Percentiles rank a stretch among this genome's conserved stretches.
Conservation (phyloP, 345 rosid species). For the Melastoma malabathricum region DNA sequence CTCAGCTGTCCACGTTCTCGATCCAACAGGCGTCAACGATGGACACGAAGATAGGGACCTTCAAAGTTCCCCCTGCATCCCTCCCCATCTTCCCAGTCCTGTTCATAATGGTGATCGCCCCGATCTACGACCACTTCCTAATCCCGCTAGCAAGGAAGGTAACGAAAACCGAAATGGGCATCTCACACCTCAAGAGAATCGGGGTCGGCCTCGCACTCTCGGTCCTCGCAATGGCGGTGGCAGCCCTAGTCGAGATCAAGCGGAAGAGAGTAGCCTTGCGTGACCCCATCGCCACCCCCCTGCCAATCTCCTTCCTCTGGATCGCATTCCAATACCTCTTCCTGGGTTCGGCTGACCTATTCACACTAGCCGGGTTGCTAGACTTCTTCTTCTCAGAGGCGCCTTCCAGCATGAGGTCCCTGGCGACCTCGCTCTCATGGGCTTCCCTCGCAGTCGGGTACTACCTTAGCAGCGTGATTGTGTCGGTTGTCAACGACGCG, state of each 20-base stretch:
- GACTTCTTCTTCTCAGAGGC: conserved; percentile 25
- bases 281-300: not conserved
- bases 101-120: conserved; percentile 14
- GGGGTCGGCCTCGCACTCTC: conserved; percentile 18
- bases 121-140: conserved; percentile 14
- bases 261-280: conserved; percentile 8
- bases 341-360: conserved; percentile 18
- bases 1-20: conserved; percentile 18
- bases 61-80: conserved; percentile 20
- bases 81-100: conserved; percentile 15
- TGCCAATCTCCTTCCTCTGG: conserved; percentile 21
- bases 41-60: conserved; percentile 17
- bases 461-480: conserved; percentile 20
- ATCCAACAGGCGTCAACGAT: conserved; percentile 21
- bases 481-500: conserved; percentile 14
- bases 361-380: conserved; percentile 17
- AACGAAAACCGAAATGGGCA: conserved; percentile 15
- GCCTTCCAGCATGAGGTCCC: conserved; percentile 19
- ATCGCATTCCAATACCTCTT: conserved; percentile 18
- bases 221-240: conserved; percentile 15
- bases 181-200: conserved; percentile 19
- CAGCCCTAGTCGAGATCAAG: conserved; percentile 18
- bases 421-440: conserved; percentile 18
- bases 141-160: conserved; percentile 13
- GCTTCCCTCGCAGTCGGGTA: conserved; percentile 17